Percentiles rank a stretch among this genome's conserved stretches.
phyloP scores from a whole-genome alignment of 1,284 basidiomycete genomes.

The Malassezia nana region DNA sequence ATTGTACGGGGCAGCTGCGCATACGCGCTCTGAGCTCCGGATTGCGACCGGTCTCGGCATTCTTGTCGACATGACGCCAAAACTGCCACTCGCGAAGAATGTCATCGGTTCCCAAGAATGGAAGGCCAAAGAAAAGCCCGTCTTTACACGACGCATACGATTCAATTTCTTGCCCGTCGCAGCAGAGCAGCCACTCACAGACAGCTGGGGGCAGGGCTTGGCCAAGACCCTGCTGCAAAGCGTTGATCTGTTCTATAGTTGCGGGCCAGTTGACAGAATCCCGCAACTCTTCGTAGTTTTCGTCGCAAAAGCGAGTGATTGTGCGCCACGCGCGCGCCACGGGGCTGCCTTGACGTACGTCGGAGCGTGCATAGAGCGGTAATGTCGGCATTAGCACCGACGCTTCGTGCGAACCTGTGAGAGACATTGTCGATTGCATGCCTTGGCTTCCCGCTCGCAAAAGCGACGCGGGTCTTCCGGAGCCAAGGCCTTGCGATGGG shows the following conservation, averaged over 20 bases:
- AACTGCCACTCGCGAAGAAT: slow-evolving; percentile 42
- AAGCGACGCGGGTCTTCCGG: not conserved
- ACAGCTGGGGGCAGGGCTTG: slow-evolving; percentile 36
- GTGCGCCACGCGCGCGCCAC: slow-evolving; percentile 37
- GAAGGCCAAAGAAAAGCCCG: slow-evolving; percentile 44
- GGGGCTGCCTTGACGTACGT: not conserved
- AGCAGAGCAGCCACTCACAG: slow-evolving; percentile 38
- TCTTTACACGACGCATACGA: slow-evolving; percentile 40
- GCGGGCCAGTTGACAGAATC: slow-evolving; percentile 47
- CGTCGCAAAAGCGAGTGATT: slow-evolving; percentile 34
- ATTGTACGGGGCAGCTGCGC: slow-evolving; percentile 80
- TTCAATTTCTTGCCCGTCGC: slow-evolving; percentile 45
- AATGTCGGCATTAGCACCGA: not conserved
- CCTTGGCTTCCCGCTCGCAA: not conserved
- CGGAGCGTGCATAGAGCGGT: not conserved
- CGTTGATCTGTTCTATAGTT: slow-evolving; percentile 31
- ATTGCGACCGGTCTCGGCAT: slow-evolving; percentile 37
- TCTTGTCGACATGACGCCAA: slow-evolving; percentile 43
- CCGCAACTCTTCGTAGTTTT: slow-evolving; percentile 37
- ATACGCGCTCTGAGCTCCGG: slow-evolving; percentile 52
- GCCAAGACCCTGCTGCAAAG: slow-evolving; percentile 38
- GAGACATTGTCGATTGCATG: not conserved
- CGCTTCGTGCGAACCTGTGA: not conserved
- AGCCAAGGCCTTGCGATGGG: not conserved
- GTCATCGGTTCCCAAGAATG: slow-evolving; percentile 38